Evolutionary conservation across 257 asterid species (phyloP), one percentile per base, ranked within the genome.

Genomic region (Fraxinus pennsylvanica): DNA sequence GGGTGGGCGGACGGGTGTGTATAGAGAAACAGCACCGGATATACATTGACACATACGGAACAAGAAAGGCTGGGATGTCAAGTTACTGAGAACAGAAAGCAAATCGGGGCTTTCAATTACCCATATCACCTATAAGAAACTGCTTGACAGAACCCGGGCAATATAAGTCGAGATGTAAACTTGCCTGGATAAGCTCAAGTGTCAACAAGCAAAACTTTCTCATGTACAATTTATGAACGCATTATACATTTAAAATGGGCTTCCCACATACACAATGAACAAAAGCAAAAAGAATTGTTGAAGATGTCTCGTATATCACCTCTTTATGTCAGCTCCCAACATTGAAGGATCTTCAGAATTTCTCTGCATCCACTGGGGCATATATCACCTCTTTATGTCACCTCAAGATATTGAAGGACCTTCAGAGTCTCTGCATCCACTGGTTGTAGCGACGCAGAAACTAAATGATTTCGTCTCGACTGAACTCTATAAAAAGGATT

Each of bases 221-320:
- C 82, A 89, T 94, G 84, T 92, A 92, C 98, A 94, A 75, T 88
- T 88, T 63, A 52, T 66, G 69, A 83, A 80, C 76, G 84, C 85
- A 83, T 78, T 82, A 81, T 87, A 87, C 87, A 85, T 85, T 86
- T 94, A 91, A 84, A 84, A 83, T 78, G 87, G 82, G 41, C 85
- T 57, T 75, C 75, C 76, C 30, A 80, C 71, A 74, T 78, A 75
- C 83, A 73, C 75, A 66, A 74, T 5, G 66, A 68, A 75, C 74
- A n/a, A 89, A 85, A 71, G 68, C 71, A 79, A 78, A 82, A 86
- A 79, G 73, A 79, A 85, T 78, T 66, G 73, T 71, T 72, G 84
- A 78, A 80, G 84, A 81, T 75, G 74, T 81, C 82, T 74, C 74
- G 19, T 72, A 71, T 74, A 67, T 81, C 78, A 68, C 73, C 47